A percentile compares a stretch with the other conserved stretches of the same genome.
phyloP scores from a whole-genome alignment of 2,329 filamentous ascomycete species.

The Epichloe hybrida region DNA sequence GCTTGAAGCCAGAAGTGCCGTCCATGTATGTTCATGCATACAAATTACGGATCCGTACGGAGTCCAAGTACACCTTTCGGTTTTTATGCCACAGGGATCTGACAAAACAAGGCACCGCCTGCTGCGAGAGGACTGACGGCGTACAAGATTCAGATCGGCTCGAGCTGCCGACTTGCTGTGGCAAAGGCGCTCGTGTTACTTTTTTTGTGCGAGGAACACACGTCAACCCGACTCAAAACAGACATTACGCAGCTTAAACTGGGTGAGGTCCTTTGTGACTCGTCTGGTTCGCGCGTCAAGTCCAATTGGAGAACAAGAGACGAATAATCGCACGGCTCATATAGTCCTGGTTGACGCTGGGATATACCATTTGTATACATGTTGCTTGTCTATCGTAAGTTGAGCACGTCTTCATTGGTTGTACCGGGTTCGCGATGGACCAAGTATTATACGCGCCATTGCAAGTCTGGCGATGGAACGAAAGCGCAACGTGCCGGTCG shows the following conservation, averaged over 20 bases:
- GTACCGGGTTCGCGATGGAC: too few species aligned
- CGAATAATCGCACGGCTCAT: background rate
- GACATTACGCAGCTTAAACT: background rate
- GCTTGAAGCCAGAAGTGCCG: background rate
- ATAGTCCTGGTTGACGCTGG: background rate
- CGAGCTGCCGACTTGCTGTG: conserved; percentile 1
- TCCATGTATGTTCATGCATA: background rate
- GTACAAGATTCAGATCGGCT: conserved; percentile 3
- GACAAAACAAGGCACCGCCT: background rate
- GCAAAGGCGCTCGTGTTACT: background rate
- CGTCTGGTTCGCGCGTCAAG: background rate
- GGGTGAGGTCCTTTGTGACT: background rate
- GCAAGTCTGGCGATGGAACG: background rate
- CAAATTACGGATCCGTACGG: background rate
- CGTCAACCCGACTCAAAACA: background rate
- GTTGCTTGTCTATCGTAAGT: too few species aligned
- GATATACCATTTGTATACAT: background rate
- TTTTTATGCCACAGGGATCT: background rate
- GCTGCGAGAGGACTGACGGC: background rate
- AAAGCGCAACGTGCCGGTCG: background rate
- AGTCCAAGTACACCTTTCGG: background rate
- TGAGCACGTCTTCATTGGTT: too few species aligned
- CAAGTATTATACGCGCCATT: too few species aligned
- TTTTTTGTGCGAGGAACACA: background rate
- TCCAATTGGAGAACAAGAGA: background rate